These are phyloP conservation scores for Chytridium lagenaria DNA, from an alignment of 371 early-diverging fungal species.

Conservation along the genomic window DNA sequence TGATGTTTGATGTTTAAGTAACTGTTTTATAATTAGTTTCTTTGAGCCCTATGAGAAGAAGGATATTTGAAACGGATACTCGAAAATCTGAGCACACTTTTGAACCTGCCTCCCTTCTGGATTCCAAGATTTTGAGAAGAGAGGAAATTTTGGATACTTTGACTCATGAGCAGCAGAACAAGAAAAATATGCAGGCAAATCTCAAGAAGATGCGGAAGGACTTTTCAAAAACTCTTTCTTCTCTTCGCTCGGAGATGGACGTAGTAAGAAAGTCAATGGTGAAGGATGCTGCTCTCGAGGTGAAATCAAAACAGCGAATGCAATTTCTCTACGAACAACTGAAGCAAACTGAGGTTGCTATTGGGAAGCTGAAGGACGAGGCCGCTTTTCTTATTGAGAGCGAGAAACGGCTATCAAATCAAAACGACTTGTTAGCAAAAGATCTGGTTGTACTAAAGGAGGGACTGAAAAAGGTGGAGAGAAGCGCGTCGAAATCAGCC, in stretches of 20 bases:
- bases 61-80: too few species aligned
- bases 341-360: not conserved
- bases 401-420: not conserved
- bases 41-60: too few species aligned
- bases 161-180: not conserved
- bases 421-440: not conserved
- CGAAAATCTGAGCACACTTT: too few species aligned
- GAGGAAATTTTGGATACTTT: not conserved
- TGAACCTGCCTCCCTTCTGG: not conserved
- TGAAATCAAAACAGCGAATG: slow-evolving; percentile 19
- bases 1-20: not conserved
- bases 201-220: slow-evolving; percentile 22
- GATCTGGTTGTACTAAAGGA: slow-evolving; percentile 9
- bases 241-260: slow-evolving; percentile 17
- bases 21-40: too few species aligned
- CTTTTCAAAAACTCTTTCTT: slow-evolving; percentile 16
- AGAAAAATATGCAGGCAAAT: not conserved
- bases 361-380: slow-evolving; percentile 6
- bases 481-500: not conserved
- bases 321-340: slow-evolving; percentile 17
- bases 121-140: not conserved
- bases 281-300: slow-evolving; percentile 19
- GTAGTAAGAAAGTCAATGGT: not conserved
- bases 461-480: slow-evolving; percentile 11
- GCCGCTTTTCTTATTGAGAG: not conserved